Percentiles rank a stretch among this genome's conserved stretches.
Conservation (phyloP, 2,329 filamentous ascomycete genomes). For the Fonsecaea multimorphosa region DNA sequence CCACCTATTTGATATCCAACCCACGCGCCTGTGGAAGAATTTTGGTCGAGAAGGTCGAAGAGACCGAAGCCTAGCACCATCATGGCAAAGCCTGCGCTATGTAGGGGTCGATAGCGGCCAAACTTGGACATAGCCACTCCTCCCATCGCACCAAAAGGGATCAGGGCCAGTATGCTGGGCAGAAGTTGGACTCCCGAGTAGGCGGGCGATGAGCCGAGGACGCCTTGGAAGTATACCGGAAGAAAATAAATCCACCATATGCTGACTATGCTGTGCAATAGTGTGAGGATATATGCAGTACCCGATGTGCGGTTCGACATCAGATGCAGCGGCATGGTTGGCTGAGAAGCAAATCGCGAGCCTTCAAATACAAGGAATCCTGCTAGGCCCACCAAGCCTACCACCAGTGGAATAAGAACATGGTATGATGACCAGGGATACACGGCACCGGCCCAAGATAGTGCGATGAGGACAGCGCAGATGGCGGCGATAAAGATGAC, state of each 20-base stretch:
- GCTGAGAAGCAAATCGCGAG: conserved; percentile 46
- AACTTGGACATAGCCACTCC: conserved; percentile 40
- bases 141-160: conserved; percentile 33
- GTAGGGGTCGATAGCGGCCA: conserved; percentile 43
- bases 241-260: conserved; percentile 54
- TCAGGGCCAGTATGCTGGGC: conserved; percentile 33
- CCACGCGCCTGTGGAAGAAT: conserved; percentile 38
- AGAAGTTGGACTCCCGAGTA: conserved; percentile 41
- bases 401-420: conserved; percentile 48
- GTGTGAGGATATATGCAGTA: conserved; percentile 49
- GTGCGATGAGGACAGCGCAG: conserved; percentile 49
- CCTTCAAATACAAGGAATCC: conserved; percentile 46
- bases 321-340: conserved; percentile 47
- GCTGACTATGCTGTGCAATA: conserved; percentile 53
- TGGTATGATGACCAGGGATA: conserved; percentile 49
- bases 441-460: conserved; percentile 52
- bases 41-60: conserved; percentile 38
- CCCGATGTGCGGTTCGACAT: conserved; percentile 46
- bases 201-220: conserved; percentile 38
- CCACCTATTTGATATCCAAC: conserved; percentile 40
- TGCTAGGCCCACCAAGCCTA: conserved; percentile 45
- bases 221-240: conserved; percentile 48
- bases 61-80: conserved; percentile 40
- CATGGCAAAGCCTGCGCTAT: conserved; percentile 40
- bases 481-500: conserved; percentile 48